These are phyloP conservation scores for Komagataella pastoris DNA, from an alignment of 805 yeast genomes.

Conservation along the genomic window DNA sequence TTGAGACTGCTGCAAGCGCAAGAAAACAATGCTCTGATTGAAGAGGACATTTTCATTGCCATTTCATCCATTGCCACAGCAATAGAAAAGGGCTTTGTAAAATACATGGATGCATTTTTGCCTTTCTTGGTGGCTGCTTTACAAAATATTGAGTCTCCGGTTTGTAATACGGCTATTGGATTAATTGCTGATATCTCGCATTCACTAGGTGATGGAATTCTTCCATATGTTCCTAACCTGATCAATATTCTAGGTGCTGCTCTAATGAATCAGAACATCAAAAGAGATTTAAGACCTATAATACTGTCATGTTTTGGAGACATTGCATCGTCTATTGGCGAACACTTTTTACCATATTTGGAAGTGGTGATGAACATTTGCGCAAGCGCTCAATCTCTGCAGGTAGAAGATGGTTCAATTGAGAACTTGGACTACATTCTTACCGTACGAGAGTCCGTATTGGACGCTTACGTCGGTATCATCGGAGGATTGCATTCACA, in stretches of 20 bases:
- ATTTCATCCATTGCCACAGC: slow-evolving; percentile 83
- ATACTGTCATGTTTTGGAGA: slow-evolving; percentile 93
- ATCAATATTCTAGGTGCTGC: slow-evolving; percentile 74
- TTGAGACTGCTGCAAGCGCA: slow-evolving; percentile 51
- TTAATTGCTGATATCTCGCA: slow-evolving; percentile 89
- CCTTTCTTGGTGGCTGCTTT: slow-evolving; percentile 76
- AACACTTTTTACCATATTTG: slow-evolving; percentile 62
- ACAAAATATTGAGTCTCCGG: slow-evolving; percentile 69
- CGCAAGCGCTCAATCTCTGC: slow-evolving; percentile 45
- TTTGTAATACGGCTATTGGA: slow-evolving; percentile 86
- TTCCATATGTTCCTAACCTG: slow-evolving; percentile 65
- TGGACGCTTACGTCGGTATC: slow-evolving; percentile 92
- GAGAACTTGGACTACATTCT: slow-evolving; percentile 71
- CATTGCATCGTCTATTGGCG: slow-evolving; percentile 79
- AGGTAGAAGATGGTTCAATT: slow-evolving; percentile 51
- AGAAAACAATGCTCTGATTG: slow-evolving; percentile 58
- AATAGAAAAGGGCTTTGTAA: slow-evolving; percentile 53
- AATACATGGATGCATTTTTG: slow-evolving; percentile 69
- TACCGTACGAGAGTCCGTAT: slow-evolving; percentile 70
- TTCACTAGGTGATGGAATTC: slow-evolving; percentile 63
- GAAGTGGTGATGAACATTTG: slow-evolving; percentile 72
- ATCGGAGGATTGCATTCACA: slow-evolving; percentile 74
- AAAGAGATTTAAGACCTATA: slow-evolving; percentile 74
- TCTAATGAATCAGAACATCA: slow-evolving; percentile 52
- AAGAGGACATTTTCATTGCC: slow-evolving; percentile 90